A percentile compares a stretch with the other conserved stretches of the same genome.
Conservation (phyloP, 345 rosid species). For the Eucalyptus sp. region DNA sequence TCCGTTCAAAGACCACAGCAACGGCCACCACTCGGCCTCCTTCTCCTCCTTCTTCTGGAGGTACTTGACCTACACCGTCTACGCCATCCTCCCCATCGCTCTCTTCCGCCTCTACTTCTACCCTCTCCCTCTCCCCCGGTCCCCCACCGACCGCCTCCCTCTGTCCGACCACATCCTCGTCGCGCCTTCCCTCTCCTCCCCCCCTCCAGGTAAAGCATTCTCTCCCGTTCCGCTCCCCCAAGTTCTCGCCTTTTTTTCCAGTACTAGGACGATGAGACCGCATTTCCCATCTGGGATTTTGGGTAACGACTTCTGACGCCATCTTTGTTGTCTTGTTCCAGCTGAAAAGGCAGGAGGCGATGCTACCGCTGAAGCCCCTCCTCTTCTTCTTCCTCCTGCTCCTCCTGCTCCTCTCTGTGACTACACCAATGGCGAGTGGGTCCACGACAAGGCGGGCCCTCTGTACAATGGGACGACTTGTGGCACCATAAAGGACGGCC, state of each 20-base stretch:
- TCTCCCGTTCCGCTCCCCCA: not conserved
- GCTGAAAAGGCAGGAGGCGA: not conserved
- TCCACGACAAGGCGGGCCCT: slow-evolving; percentile 57
- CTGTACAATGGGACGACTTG: slow-evolving; percentile 71
- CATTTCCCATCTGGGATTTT: not conserved
- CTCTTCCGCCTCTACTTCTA: slow-evolving; percentile 37
- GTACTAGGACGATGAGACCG: not conserved
- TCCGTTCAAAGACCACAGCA: slow-evolving; percentile 15
- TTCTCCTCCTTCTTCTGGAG: slow-evolving; percentile 17
- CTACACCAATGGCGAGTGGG: slow-evolving; percentile 69
- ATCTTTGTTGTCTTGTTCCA: not conserved
- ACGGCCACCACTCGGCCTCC: not conserved
- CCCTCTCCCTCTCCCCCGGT: slow-evolving; percentile 10
- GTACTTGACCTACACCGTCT: slow-evolving; percentile 32
- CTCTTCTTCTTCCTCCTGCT: not conserved
- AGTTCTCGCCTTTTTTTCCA: not conserved
- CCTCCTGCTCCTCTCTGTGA: slow-evolving; percentile 30
- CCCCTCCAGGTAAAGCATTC: not conserved
- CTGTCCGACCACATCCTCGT: not conserved
- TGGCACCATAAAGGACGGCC: slow-evolving; percentile 75
- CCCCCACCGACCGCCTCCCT: slow-evolving; percentile 4
- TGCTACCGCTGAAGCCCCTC: not conserved
- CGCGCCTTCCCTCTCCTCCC: not conserved
- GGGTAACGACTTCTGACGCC: not conserved
- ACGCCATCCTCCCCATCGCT: slow-evolving; percentile 20